Conservation (phyloP, 2,329 filamentous ascomycete species). For the Aspergillus fijiensis region DNA sequence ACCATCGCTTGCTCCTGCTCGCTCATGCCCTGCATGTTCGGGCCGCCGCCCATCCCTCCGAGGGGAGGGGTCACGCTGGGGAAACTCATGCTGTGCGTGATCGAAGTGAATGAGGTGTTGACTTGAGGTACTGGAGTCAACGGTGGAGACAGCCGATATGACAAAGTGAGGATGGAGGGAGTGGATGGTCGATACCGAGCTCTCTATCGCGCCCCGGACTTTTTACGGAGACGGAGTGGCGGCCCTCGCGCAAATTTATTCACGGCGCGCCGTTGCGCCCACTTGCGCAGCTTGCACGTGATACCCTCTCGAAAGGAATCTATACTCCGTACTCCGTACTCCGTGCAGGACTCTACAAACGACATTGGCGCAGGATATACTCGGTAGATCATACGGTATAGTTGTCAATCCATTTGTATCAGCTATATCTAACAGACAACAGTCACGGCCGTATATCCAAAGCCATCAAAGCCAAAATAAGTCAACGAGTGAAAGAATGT, state of each 20-base stretch:
- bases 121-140: too few species aligned
- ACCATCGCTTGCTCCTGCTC: conserved; percentile 51
- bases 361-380: too few species aligned
- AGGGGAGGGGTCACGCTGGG: conserved; percentile 35
- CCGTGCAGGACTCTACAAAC: too few species aligned
- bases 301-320: not conserved
- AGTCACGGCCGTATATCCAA: not conserved
- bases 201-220: conserved; percentile 8
- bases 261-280: conserved; percentile 22
- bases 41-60: conserved; percentile 27
- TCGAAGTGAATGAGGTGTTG: not conserved
- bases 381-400: not conserved
- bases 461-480: not conserved
- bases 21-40: conserved; percentile 40
- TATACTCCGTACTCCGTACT: not conserved
- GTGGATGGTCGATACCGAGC: not conserved
- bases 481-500: conserved; percentile 12
- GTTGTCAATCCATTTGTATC: not conserved
- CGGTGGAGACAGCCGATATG: not conserved
- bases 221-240: conserved; percentile 31
- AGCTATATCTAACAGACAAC: not conserved
- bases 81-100: conserved; percentile 33
- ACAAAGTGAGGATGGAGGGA: not conserved
- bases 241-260: conserved; percentile 34
- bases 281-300: conserved; percentile 25